phyloP scores from a whole-genome alignment of 768 basidiomycete genomes.

The Suillus lakei region DNA sequence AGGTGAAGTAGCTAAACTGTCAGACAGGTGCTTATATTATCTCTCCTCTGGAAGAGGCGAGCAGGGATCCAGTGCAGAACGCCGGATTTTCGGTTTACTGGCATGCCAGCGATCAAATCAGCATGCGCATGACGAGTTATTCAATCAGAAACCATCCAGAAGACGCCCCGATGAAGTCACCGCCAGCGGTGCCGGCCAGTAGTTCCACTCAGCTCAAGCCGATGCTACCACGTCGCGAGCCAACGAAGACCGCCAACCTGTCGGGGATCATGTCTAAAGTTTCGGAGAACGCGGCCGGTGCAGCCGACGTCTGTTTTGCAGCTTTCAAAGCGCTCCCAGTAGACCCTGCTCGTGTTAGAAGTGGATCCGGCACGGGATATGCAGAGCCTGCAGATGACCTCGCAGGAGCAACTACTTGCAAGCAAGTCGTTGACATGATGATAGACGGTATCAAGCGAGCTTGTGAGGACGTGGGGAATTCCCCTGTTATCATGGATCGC shows the following conservation, averaged over 20 bases:
- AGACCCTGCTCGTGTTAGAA: conserved; percentile 57
- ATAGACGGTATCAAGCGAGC: conserved; percentile 72
- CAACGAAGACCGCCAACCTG: conserved; percentile 21
- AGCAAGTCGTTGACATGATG: conserved; percentile 76
- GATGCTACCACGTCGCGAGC: conserved; percentile 7
- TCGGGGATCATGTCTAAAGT: conserved; percentile 43
- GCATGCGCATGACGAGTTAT: conserved; percentile 81
- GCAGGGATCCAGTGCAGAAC: conserved; percentile 87
- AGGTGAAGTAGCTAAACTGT: neutral
- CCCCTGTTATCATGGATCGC: conserved; percentile 49
- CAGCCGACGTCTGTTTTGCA: conserved; percentile 55
- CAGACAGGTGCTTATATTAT: conserved; percentile 89
- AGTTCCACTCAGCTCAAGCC: neutral
- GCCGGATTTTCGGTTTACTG: conserved; percentile 88
- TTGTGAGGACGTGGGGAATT: conserved; percentile 64
- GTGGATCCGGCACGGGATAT: conserved; percentile 44
- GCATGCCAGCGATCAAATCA: conserved; percentile 67
- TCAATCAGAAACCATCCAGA: conserved; percentile 76
- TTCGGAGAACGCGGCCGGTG: conserved; percentile 37
- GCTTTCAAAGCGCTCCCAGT: conserved; percentile 84
- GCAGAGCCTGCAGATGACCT: conserved; percentile 67
- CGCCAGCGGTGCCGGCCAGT: neutral
- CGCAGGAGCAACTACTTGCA: conserved; percentile 66
- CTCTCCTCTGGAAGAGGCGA: conserved; percentile 91
- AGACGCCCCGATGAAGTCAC: conserved; percentile 12